Evolutionary conservation across 23 red algal species (phyloP).

Genomic region (Gracilaria domingensis): DNA sequence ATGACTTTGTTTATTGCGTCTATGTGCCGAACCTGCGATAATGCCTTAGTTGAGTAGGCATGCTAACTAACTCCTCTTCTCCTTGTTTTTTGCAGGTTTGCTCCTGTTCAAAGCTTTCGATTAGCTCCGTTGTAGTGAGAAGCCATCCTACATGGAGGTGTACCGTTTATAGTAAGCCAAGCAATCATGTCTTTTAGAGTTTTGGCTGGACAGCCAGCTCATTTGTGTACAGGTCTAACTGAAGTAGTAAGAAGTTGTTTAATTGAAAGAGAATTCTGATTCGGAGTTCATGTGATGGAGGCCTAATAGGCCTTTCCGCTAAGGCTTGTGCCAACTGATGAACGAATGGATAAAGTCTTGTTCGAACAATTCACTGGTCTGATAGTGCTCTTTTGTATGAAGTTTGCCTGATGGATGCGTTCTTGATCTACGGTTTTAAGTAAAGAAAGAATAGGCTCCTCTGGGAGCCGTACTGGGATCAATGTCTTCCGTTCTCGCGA

Average conservation of each 20-base stretch:
- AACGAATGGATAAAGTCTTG: constrained; percentile 13
- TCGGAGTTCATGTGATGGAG: constrained; percentile 41
- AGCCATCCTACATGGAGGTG: background rate
- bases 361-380: background rate
- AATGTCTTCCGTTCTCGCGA: background rate
- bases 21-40: background rate
- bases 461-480: background rate
- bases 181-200: background rate
- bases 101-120: constrained; percentile 2
- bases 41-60: background rate
- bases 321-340: constrained; percentile 44
- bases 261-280: constrained; percentile 3
- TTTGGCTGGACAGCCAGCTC: background rate
- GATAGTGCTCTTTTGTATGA: background rate
- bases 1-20: constrained; percentile 38
- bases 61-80: background rate
- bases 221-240: constrained; percentile 25
- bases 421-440: background rate
- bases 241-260: constrained; percentile 22
- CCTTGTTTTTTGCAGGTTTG: background rate
- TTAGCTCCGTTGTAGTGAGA: background rate
- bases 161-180: background rate
- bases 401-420: background rate
- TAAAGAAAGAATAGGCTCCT: background rate
- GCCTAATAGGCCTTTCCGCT: background rate